Evolutionary conservation across 2,329 filamentous ascomycete genomes (phyloP), one percentile per base, ranked within the genome.

Genomic region (Aspergillus texensis): DNA sequence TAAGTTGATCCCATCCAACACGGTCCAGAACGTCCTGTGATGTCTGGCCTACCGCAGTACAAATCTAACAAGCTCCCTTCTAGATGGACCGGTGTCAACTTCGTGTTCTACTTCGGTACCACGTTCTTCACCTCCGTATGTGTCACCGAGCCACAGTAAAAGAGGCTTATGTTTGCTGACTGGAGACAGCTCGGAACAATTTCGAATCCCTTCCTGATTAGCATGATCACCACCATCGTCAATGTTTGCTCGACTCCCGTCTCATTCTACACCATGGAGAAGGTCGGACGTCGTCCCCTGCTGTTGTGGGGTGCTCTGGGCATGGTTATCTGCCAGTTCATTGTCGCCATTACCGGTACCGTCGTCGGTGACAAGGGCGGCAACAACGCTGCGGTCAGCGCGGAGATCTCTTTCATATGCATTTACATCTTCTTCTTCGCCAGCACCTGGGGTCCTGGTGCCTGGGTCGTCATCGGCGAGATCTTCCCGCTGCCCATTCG

Each of bases 351-450:
- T 72, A 78, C 91, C 46, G 90, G 90, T 78, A 86, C 89, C 61
- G 87, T 86, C 3, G 79, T 41, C 19, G 39, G 39, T 19, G 39
- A 41, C 39, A 41, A 86, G 58, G 88, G 87, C 50, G 81, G 67
- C 24, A 79, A 80, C 71, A 63, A 67, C 53, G 58, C 70, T 2
- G 79, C 82, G 10, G 80, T 84, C 70, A 81, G 79, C 63, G 87
- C 90, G 57, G 89, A 94, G 84, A 93, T 96, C 68, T 88, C 91
- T 65, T 95, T 96, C 82, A 95, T 95, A 75, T 91, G 89, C 82
- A 89, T 96, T 83, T 95, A 93, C 85, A 94, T 96, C 84, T 93
- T 92, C 86, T 94, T 90, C 85, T 96, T 96, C 78, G 93, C 93
- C 64, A 89, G 86, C 63, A 96, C 93, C 67, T 96, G 92, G 93